Evolutionary conservation across 352 stramenopile species (phyloP), one percentile per base, ranked within the genome.

Genomic region (Phytopythium chamaehyphon): DNA sequence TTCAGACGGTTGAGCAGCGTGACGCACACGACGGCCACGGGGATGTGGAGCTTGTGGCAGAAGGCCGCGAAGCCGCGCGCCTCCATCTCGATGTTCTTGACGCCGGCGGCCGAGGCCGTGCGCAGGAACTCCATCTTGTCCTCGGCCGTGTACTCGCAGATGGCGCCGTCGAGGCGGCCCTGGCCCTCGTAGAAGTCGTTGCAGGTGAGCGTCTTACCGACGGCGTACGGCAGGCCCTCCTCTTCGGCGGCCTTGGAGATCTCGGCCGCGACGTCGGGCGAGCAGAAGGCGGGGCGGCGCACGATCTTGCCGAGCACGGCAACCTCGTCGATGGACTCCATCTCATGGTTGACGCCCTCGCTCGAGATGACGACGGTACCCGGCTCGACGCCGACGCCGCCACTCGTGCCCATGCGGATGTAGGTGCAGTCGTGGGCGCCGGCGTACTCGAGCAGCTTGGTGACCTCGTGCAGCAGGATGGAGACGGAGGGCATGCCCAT

Each of bases 81-180:
- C 58, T 93, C 83, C 83, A 93, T 93, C 62, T 93, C 83, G 31
- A 93, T 93, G 72, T 93, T 93, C 51, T 76, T 74, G 33, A 91
- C 79, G 33, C 83, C 81, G 11, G 59, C 61, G 15, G 62, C 70
- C 4, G 76, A 64, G 23, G 73, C 69, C 31, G 62, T 68, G 36
- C 86, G 57, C 44, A 93, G 56, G 56, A 89, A 93, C 15, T 54
- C 56, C 54, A 90, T 74, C 61, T 91, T 90, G 61, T 93, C 78
- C 28, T 93, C 80, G 18, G 70, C 49, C 12, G 78, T 83, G 65
- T 83, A 90, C 57, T 91, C 79, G 59, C 78, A 89, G 54, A 91
- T 86, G 38, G 83, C 80, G 31, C 83, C 83, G 33, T 93, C 83
- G n/a, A 93, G 63, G 16, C 83, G 83, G 33, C 83, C 83, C 50